These are phyloP conservation scores for Pseudonitzschia multiseries DNA, from an alignment of 108 stramenopile species.

Conservation along the genomic window DNA sequence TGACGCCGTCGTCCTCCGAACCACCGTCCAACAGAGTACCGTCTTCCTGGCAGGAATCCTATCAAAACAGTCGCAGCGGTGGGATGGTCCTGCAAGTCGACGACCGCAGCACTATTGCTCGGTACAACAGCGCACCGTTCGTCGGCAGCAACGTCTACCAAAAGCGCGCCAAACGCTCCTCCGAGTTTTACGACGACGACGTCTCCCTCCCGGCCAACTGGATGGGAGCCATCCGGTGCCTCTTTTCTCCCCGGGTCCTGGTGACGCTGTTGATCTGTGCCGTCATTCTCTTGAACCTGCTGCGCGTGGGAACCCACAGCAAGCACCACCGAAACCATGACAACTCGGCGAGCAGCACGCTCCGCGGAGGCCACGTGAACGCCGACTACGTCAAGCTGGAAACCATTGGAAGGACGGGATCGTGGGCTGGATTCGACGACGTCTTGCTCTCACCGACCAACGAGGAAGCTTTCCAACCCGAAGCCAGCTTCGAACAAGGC, in stretches of 20 bases:
- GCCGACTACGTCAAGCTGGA: constrained; percentile 7
- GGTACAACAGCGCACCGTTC: neutral
- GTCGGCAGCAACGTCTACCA: constrained; percentile 3
- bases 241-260: constrained; percentile 1
- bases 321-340: neutral
- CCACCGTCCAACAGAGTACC: constrained; percentile 2
- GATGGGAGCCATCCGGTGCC: neutral
- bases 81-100: too few relatives aligned
- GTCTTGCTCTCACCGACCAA: neutral
- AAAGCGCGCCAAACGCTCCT: neutral
- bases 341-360: neutral
- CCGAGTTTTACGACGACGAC: neutral
- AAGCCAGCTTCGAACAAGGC: too few relatives aligned
- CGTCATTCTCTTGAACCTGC: neutral
- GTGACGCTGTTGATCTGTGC: neutral
- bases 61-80: too few relatives aligned
- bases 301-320: neutral
- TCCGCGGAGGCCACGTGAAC: neutral
- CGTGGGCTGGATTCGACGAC: neutral
- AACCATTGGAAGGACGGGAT: neutral
- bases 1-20: constrained; percentile 23
- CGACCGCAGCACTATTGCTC: too few relatives aligned
- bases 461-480: too few relatives aligned
- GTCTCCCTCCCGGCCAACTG: neutral
- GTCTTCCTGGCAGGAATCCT: neutral